These are phyloP conservation scores for Apophysomyces sp. DNA, from an alignment of 371 early-diverging fungal genomes.

Conservation along the genomic window DNA sequence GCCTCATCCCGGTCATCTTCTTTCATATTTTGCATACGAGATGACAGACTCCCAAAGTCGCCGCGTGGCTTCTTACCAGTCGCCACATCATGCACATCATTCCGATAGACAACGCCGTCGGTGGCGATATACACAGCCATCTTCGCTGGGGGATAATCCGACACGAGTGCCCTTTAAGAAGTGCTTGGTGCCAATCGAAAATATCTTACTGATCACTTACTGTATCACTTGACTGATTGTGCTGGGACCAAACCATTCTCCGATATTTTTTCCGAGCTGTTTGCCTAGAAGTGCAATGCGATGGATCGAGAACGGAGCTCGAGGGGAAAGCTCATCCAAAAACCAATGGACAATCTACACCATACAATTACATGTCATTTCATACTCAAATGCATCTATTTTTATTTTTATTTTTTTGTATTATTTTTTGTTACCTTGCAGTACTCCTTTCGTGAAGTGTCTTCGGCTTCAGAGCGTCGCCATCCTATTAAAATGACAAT, in stretches of 20 bases:
- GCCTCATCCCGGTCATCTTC: slow-evolving; percentile 29
- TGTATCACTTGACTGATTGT: slow-evolving; percentile 90
- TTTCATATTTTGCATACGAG: not conserved
- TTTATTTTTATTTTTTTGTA: too few species aligned
- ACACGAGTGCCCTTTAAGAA: slow-evolving; percentile 62
- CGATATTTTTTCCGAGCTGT: slow-evolving; percentile 85
- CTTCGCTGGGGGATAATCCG: slow-evolving; percentile 58
- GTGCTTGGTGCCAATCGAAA: not conserved
- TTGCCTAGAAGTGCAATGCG: slow-evolving; percentile 84
- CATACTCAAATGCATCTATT: too few species aligned
- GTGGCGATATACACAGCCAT: slow-evolving; percentile 70
- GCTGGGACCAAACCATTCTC: slow-evolving; percentile 96
- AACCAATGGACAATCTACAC: slow-evolving; percentile 79
- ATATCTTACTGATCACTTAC: slow-evolving; percentile 39
- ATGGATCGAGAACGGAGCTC: slow-evolving; percentile 90
- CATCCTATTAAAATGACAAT: slow-evolving; percentile 37
- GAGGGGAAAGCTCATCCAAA: slow-evolving; percentile 73
- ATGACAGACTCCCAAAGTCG: slow-evolving; percentile 27
- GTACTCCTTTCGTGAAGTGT: slow-evolving; percentile 40
- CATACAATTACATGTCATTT: not conserved
- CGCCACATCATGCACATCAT: slow-evolving; percentile 49
- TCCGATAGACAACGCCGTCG: slow-evolving; percentile 74
- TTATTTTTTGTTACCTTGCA: slow-evolving; percentile 33
- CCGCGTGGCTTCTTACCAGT: slow-evolving; percentile 39
- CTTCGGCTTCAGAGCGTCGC: slow-evolving; percentile 41